Percentiles rank a stretch among this genome's conserved stretches.
Evolutionary conservation across 2,329 filamentous ascomycete genomes (phyloP).

Genomic region (Blastomyces emzantsi): DNA sequence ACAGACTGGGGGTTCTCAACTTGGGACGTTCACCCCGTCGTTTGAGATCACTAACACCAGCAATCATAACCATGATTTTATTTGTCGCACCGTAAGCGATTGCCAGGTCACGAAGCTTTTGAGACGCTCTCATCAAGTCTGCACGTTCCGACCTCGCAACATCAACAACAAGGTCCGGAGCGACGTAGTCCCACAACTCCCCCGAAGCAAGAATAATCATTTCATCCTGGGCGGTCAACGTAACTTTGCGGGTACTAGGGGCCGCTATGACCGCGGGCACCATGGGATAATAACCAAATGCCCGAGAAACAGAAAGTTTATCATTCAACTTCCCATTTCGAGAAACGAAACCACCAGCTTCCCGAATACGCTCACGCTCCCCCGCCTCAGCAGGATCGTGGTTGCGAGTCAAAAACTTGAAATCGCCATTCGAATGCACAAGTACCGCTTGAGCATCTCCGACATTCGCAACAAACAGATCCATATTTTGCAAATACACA

Average conservation of each 20-base stretch:
- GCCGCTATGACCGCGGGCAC: slow-evolving; percentile 91
- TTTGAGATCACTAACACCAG: slow-evolving; percentile 85
- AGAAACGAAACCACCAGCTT: slow-evolving; percentile 92
- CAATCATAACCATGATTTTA: slow-evolving; percentile 99
- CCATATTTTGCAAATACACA: slow-evolving; percentile 77
- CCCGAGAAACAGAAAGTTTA: slow-evolving; percentile 77
- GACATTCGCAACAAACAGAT: slow-evolving; percentile 90
- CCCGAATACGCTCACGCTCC: slow-evolving; percentile 81
- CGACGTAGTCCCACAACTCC: slow-evolving; percentile 92
- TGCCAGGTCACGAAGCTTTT: slow-evolving; percentile 87
- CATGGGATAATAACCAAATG: slow-evolving; percentile 88
- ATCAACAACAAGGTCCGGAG: slow-evolving; percentile 83
- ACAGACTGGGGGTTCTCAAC: slow-evolving; percentile 68
- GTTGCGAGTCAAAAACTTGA: slow-evolving; percentile 77
- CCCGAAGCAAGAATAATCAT: slow-evolving; percentile 85
- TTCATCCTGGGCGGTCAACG: slow-evolving; percentile 79
- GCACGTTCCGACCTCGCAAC: slow-evolving; percentile 76
- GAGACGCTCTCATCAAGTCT: slow-evolving; percentile 89
- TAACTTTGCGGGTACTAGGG: slow-evolving; percentile 69
- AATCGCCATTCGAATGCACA: slow-evolving; percentile 76
- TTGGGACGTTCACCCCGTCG: slow-evolving; percentile 67
- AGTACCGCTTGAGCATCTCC: slow-evolving; percentile 94
- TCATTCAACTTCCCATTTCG: slow-evolving; percentile 92
- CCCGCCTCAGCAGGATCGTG: slow-evolving; percentile 82
- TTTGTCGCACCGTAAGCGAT: slow-evolving; percentile 89